phyloP scores from a whole-genome alignment of 1,139 yeast genomes.

The Torulaspora pretoriensis region DNA sequence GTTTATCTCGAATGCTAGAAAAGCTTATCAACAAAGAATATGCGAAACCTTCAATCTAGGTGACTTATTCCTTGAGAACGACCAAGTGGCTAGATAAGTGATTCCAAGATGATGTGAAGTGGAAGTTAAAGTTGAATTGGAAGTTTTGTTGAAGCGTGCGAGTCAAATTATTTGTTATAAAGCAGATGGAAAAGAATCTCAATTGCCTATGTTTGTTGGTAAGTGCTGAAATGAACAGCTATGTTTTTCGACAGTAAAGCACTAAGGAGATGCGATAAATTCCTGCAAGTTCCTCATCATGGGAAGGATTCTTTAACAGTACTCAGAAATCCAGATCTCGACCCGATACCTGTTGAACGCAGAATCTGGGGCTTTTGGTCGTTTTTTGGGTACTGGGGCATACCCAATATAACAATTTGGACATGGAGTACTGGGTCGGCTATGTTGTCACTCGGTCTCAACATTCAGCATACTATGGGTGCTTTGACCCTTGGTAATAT shows the following conservation, averaged over 20 bases:
- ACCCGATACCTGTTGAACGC: conserved; percentile 34
- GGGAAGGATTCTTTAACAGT: conserved; percentile 20
- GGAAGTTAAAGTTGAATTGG: background rate
- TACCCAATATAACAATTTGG: conserved; percentile 32
- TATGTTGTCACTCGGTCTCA: conserved; percentile 33
- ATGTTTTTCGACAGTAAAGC: conserved; percentile 37
- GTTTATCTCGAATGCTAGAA: conserved; percentile 1
- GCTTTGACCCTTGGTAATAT: conserved; percentile 35
- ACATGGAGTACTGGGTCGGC: conserved; percentile 36
- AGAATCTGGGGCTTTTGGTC: conserved; percentile 37
- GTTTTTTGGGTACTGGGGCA: conserved; percentile 35
- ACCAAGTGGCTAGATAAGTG: background rate
- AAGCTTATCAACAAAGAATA: background rate
- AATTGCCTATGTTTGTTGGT: background rate
- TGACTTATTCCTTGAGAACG: conserved; percentile 1
- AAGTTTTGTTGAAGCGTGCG: background rate
- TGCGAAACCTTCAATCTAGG: background rate
- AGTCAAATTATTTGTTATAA: background rate
- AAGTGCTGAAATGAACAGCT: background rate
- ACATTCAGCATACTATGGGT: conserved; percentile 39
- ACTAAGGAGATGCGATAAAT: conserved; percentile 2
- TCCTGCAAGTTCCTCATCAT: conserved; percentile 29
- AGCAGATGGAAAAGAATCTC: background rate
- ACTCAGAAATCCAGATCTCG: conserved; percentile 33
- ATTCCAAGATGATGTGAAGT: background rate